Conservation (phyloP, 2,329 filamentous ascomycete species). For the Ramularia collo-cygni region DNA sequence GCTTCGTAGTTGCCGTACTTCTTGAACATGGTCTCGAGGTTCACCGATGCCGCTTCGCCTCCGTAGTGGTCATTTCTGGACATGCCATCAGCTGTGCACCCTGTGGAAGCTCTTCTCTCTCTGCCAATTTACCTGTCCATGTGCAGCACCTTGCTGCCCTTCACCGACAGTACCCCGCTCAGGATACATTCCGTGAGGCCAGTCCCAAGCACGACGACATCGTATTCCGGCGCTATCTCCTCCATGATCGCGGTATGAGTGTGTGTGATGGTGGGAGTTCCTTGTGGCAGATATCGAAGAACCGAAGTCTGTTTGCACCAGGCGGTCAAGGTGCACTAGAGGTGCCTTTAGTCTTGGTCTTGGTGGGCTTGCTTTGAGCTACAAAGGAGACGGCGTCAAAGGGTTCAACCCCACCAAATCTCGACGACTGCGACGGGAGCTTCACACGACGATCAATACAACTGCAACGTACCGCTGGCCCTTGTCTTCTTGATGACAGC, state of each 20-base stretch:
- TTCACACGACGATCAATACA: no score
- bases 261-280: no score
- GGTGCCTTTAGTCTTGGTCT: no score
- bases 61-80: conserved; percentile 82
- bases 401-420: no score
- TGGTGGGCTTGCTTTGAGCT: no score
- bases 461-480: no score
- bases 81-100: no score
- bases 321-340: no score
- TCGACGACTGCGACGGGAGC: no score
- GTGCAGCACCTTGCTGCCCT: conserved; percentile 98
- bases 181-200: conserved; percentile 98
- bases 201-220: conserved; percentile 97
- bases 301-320: background rate
- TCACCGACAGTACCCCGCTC: conserved; percentile 93
- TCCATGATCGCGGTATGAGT: conserved; percentile 60
- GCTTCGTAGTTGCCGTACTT: conserved; percentile 78
- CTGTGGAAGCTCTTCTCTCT: no score
- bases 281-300: background rate
- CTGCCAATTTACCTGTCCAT: conserved; percentile 61
- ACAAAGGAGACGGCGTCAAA: no score
- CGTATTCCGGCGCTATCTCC: conserved; percentile 96
- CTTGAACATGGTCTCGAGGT: conserved; percentile 95
- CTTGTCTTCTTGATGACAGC: no score
- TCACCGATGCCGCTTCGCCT: conserved; percentile 93